Conservation (phyloP, 73 alveolate genomes). For the Stentor roeselii region DNA sequence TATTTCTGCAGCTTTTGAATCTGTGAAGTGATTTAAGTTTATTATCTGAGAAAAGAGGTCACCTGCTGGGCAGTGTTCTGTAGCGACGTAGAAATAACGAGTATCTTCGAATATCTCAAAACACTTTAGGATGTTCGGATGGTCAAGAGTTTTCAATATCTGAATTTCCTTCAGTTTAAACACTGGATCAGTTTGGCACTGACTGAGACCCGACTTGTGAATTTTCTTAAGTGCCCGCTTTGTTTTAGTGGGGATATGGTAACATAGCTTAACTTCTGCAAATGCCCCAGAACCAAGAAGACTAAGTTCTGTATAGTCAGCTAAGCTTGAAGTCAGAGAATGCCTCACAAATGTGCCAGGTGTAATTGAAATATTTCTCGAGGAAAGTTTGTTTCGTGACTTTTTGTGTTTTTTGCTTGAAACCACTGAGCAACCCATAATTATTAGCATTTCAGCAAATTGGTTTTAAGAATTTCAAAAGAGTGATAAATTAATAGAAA, state of each 20-base stretch:
- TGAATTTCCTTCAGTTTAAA: background rate
- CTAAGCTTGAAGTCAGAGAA: too few relatives aligned
- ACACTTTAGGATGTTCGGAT: background rate
- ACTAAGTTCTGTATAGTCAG: background rate
- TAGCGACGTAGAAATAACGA: background rate
- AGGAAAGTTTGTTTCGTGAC: too few relatives aligned
- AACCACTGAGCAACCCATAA: too few relatives aligned
- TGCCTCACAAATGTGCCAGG: too few relatives aligned
- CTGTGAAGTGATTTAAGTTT: slow-evolving; percentile 57
- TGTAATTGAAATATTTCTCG: too few relatives aligned
- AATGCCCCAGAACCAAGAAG: background rate
- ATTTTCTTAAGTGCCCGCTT: background rate
- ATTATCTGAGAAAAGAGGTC: background rate
- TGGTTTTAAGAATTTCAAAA: too few relatives aligned
- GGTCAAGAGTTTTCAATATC: background rate
- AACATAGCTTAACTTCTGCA: background rate
- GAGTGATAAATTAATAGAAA: too few relatives aligned
- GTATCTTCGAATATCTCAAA: background rate
- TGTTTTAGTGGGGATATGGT: background rate
- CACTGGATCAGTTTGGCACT: background rate
- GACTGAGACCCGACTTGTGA: background rate
- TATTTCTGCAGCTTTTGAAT: slow-evolving; percentile 63
- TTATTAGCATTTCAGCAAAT: too few relatives aligned
- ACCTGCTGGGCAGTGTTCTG: background rate
- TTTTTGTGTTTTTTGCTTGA: too few relatives aligned